Evolutionary conservation across 371 early-diverging fungal species (phyloP).

Genomic region (Mortierella sp.): DNA sequence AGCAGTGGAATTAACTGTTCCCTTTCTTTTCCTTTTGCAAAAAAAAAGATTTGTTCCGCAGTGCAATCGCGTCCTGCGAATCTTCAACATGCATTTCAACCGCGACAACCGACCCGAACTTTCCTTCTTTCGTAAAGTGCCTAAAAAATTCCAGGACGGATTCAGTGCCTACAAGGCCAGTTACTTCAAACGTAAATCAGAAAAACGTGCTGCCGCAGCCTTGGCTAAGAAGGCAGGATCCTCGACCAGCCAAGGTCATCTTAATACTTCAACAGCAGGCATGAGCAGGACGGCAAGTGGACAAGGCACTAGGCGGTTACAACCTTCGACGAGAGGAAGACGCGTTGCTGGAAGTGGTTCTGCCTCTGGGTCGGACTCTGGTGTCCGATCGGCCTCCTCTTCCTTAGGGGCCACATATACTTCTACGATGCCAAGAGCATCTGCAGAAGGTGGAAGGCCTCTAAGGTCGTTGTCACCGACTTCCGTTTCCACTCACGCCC

Average conservation of each 20-base stretch:
- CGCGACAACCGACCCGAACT: conserved; percentile 62
- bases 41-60: conserved; percentile 71
- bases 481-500: background rate
- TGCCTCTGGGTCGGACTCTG: background rate
- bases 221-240: conserved; percentile 22
- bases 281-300: background rate
- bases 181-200: conserved; percentile 64
- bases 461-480: background rate
- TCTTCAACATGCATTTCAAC: conserved; percentile 78
- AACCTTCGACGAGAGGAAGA: background rate
- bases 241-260: background rate
- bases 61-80: conserved; percentile 71
- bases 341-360: background rate
- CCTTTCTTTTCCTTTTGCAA: background rate
- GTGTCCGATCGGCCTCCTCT: background rate
- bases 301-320: background rate
- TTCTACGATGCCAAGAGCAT: background rate
- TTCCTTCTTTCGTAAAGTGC: conserved; percentile 69
- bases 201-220: conserved; percentile 57
- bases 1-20: background rate
- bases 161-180: conserved; percentile 70
- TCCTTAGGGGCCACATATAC: background rate
- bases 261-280: background rate
- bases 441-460: background rate
- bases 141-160: conserved; percentile 72